Conservation (phyloP, 2,329 filamentous ascomycete genomes). For the Fusarium torulosum region DNA sequence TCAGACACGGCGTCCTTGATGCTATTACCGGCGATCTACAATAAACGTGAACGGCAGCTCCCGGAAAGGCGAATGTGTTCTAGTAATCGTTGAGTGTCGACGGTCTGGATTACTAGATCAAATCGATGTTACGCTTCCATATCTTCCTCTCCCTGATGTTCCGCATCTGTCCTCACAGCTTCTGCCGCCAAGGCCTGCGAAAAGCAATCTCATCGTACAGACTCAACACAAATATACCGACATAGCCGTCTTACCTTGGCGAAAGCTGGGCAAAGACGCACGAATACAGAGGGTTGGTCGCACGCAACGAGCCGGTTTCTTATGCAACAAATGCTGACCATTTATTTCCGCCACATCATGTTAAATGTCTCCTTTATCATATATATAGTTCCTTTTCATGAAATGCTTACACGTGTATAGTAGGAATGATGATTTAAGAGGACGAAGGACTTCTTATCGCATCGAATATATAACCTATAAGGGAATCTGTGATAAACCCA, state of each 20-base stretch:
- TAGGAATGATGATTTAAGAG: not conserved
- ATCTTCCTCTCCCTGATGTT: not conserved
- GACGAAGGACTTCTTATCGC: not conserved
- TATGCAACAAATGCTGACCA: not conserved
- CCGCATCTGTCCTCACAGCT: not conserved
- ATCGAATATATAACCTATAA: not conserved
- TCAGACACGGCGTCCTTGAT: too few species aligned
- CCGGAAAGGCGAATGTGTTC: too few species aligned
- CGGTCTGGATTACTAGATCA: too few species aligned
- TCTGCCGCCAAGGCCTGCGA: not conserved
- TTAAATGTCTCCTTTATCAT: slow-evolving; percentile 17
- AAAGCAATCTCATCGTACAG: not conserved
- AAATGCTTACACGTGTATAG: too few species aligned
- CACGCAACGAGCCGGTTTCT: not conserved
- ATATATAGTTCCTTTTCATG: not conserved
- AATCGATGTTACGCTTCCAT: not conserved
- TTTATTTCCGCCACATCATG: slow-evolving; percentile 20
- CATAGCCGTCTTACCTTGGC: not conserved
- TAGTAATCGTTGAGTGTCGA: not conserved
- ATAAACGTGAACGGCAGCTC: too few species aligned
- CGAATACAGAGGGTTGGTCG: not conserved
- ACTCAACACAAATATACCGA: not conserved
- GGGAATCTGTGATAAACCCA: not conserved
- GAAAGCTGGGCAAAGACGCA: not conserved
- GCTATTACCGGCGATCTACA: too few species aligned